Evolutionary conservation across 2,329 filamentous ascomycete genomes (phyloP).

Genomic region (Phyllosticta citrichinensis): DNA sequence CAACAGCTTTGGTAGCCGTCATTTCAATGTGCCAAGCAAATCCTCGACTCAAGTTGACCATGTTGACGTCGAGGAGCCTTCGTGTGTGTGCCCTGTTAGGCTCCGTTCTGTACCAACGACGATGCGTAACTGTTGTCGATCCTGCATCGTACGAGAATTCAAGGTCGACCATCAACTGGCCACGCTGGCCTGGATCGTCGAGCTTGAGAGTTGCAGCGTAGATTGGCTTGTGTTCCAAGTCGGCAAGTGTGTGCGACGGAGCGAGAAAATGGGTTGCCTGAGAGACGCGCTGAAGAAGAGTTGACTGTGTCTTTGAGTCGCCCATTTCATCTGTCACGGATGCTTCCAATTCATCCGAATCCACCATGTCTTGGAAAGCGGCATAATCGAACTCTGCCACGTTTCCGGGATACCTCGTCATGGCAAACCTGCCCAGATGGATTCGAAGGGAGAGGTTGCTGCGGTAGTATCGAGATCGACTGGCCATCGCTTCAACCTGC

Average conservation of each 20-base stretch:
- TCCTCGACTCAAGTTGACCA: not conserved
- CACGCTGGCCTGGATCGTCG: not conserved
- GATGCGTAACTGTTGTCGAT: not conserved
- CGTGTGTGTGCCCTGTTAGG: not conserved
- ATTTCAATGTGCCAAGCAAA: constrained; percentile 5
- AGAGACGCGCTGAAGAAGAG: not conserved
- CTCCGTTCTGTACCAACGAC: not conserved
- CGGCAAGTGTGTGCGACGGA: not conserved
- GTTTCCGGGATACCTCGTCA: not conserved
- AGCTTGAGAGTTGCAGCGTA: constrained; percentile 6
- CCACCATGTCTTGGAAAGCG: not conserved
- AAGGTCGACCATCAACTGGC: not conserved
- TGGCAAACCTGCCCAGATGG: constrained; percentile 1
- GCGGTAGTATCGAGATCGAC: not conserved
- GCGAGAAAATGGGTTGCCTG: not conserved
- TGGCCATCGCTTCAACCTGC: not conserved
- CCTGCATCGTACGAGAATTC: not conserved
- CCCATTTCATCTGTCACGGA: constrained; percentile 1
- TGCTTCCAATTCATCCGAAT: not conserved
- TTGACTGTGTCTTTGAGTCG: not conserved
- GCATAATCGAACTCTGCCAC: not conserved
- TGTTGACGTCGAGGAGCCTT: not conserved
- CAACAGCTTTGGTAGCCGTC: not conserved
- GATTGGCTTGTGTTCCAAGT: not conserved
- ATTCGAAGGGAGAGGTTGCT: not conserved